A percentile compares a stretch with the other conserved stretches of the same genome.
These are phyloP conservation scores for Davidsoniella neocaledoniae DNA, from an alignment of 2,329 filamentous ascomycete species.

Conservation along the genomic window DNA sequence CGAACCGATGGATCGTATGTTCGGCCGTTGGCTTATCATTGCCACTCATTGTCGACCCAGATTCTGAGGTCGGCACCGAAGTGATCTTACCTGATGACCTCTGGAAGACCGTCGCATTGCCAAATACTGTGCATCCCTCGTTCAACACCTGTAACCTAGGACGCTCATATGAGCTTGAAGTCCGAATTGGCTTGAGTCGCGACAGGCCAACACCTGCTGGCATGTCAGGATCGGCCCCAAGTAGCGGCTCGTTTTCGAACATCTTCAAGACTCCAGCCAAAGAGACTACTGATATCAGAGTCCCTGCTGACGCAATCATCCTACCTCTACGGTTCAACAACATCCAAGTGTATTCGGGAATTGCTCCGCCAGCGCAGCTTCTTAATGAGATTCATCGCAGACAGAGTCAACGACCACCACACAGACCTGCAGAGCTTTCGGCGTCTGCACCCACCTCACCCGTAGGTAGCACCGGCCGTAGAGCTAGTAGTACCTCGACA, in stretches of 20 bases:
- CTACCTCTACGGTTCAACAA: slow-evolving; percentile 60
- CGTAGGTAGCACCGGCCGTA: background rate
- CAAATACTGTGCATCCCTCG: slow-evolving; percentile 71
- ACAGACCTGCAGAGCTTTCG: background rate
- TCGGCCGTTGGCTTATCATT: slow-evolving; percentile 56
- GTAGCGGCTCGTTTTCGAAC: background rate
- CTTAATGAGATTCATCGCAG: slow-evolving; percentile 22
- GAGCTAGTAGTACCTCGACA: background rate
- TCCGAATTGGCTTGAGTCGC: slow-evolving; percentile 64
- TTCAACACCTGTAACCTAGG: slow-evolving; percentile 82
- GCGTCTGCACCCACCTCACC: background rate
- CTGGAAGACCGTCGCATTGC: slow-evolving; percentile 58
- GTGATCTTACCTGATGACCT: slow-evolving; percentile 49
- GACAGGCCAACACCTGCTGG: slow-evolving; percentile 28
- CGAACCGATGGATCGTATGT: slow-evolving; percentile 57
- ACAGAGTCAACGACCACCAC: background rate
- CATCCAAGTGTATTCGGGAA: slow-evolving; percentile 73
- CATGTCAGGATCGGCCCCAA: background rate
- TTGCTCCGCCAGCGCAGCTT: slow-evolving; percentile 62
- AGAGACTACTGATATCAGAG: slow-evolving; percentile 16
- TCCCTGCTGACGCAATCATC: slow-evolving; percentile 51
- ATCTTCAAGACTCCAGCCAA: slow-evolving; percentile 7
- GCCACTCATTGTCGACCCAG: slow-evolving; percentile 39
- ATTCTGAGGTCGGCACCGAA: slow-evolving; percentile 47
- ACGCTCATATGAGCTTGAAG: slow-evolving; percentile 67